Evolutionary conservation across 2,329 filamentous ascomycete species (phyloP), one percentile per base, ranked within the genome.

Genomic region (Colletotrichum theobromicola): DNA sequence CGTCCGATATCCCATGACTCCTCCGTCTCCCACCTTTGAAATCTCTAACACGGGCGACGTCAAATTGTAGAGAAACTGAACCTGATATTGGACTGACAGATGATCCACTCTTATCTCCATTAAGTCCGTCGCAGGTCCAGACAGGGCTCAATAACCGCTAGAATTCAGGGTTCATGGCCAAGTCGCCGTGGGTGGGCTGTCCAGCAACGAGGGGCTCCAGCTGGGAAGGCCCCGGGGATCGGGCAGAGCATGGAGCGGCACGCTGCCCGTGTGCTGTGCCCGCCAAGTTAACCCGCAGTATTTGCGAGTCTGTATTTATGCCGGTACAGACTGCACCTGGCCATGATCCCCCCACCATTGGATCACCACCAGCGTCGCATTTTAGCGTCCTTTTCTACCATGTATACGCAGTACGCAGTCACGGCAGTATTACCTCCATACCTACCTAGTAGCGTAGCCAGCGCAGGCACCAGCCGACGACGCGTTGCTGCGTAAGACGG

Each of bases 71-170:
- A 55, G 24, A 35, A 61, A 42, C 15, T 30, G 16, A 37, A 13
- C 24, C 15, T 37, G 35, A 58, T 37, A 37, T 62, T 30, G 30
- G 24, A 61, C 66, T 26, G 21, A 24, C 32, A 28, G 26, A 32
- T 9, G 21, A 15, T n/a, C 61, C 61, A 61, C 30, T 46, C 16
- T 72, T 72, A 42, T 62, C 32, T 74, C 72, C 72, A 69, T 72
- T 72, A 74, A 58, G 53, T 72, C 72, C 68, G 72, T 34, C 55
- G 68, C 72, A 74, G 61, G 55, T 72, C 67, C 37, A 66, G 71
- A 65, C 37, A 18, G 21, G 57, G 18, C 35, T 58, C 37, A 37
- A 24, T 30, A 26, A 42, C 46, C 58, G 65, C 70, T 46, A 58
- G 58, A 37, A 55, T 62, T 28, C 68, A 74, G 67, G 67, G 67